Evolutionary conservation across 768 basidiomycete species (phyloP).

Genomic region (Trametes meyenii): DNA sequence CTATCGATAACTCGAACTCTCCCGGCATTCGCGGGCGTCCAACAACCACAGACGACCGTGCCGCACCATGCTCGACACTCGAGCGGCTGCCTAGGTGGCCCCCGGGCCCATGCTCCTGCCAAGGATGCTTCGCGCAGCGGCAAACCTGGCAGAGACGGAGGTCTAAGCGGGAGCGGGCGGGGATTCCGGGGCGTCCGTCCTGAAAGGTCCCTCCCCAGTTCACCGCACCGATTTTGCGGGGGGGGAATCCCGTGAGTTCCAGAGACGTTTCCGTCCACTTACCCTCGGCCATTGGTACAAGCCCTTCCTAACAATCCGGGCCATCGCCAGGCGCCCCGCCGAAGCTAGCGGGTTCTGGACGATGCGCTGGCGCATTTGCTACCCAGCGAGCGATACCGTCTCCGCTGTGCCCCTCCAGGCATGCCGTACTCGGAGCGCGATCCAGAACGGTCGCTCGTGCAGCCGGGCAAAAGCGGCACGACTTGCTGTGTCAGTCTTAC

Average conservation of each 20-base stretch:
- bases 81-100: too few relatives aligned
- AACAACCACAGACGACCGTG: too few relatives aligned
- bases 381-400: conserved; percentile 9
- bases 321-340: conserved; percentile 8
- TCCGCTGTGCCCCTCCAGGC: not conserved
- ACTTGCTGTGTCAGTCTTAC: too few relatives aligned
- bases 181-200: not conserved
- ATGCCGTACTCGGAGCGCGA: not conserved
- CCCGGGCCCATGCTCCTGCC: too few relatives aligned
- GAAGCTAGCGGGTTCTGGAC: conserved; percentile 18
- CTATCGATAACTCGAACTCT: not conserved
- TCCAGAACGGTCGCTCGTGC: not conserved
- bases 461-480: too few relatives aligned
- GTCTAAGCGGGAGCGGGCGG: too few relatives aligned
- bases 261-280: conserved; percentile 11
- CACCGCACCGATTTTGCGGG: not conserved
- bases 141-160: too few relatives aligned
- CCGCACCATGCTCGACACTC: too few relatives aligned
- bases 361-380: not conserved
- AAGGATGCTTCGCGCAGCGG: too few relatives aligned
- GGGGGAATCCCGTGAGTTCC: conserved; percentile 16
- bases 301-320: conserved; percentile 14
- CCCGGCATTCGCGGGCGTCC: too few relatives aligned
- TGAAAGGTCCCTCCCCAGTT: not conserved
- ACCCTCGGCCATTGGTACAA: not conserved